Conservation (phyloP, 441 rosid genomes). For the Syzygium malaccense region DNA sequence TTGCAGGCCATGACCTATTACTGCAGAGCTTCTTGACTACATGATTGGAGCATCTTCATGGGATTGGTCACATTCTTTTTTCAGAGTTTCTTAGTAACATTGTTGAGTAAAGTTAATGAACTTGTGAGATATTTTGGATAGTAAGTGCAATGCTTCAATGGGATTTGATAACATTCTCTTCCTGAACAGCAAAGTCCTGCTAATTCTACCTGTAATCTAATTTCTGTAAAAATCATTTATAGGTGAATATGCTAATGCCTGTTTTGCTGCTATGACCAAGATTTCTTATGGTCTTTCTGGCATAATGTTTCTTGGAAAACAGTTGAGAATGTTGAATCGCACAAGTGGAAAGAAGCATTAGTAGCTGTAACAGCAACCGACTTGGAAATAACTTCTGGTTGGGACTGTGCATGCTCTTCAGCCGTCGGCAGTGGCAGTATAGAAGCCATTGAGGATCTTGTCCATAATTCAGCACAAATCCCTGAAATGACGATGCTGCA, state of each 20-base stretch:
- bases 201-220: background rate
- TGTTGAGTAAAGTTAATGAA: background rate
- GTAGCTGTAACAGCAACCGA: background rate
- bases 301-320: background rate
- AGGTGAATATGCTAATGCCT: background rate
- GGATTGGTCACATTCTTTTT: background rate
- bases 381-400: background rate
- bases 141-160: background rate
- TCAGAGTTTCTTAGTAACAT: fast-evolving
- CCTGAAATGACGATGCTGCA: background rate
- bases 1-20: background rate
- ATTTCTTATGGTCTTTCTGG: background rate
- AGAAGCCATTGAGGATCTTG: background rate
- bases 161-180: background rate
- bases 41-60: background rate
- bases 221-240: background rate
- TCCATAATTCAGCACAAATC: background rate
- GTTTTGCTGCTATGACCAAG: background rate
- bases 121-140: background rate
- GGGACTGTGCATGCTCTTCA: background rate
- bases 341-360: background rate
- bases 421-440: background rate
- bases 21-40: background rate
- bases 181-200: background rate
- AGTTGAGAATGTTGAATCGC: background rate